Base-by-base conservation (phyloP, 2,329 filamentous ascomycete species). In the Trichophaea hybrida region DNA sequence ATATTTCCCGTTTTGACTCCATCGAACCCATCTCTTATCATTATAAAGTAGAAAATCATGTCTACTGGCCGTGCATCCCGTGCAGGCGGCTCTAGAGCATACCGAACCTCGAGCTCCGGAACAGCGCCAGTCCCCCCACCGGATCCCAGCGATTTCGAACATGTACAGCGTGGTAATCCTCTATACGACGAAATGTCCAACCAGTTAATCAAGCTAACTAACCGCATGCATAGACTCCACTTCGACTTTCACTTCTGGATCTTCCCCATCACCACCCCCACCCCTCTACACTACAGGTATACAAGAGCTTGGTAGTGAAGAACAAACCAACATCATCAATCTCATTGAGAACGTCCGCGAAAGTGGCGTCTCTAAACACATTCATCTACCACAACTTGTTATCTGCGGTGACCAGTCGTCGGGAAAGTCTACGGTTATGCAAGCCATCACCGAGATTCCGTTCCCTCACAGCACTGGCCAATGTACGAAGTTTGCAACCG, bases 391-490 rank as follows among this genome's bases (percentile, higher is more conserved):
- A 43, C 38, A 15, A 10, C 44, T 49, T 12, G 64, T 68, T 8
- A 66, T 69, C 2, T 66, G 64, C 10, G 66, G 67, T 17, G 65
- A 68, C 48, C 65, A 68, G 51, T 68, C 62, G 1, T 66, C 64
- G 7, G 67, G 66, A 13, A 68, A 68, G 57, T 63, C 60, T n/a
- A 68, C 67, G 13, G 60, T 69, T n/a, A 61, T 68, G n/a, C 66
- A 69, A 51, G 67, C 62, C 34, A 60, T 69, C 8, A 68, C 67
- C 2, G 63, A 60, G 37, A 64, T 69, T 13, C 62, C 63, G 37
- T 68, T 69, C 55, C 65, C 66, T 0, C 55, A 61, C 8, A 60
- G 59, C 12, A 61, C 59, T 34, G 64, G 61, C 10, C 65, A 67
- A 10, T 69, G 67, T 53, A 67, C 66, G 2, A 48, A 65, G 8